A percentile compares a stretch with the other conserved stretches of the same genome.
These are phyloP conservation scores for Thermochaetoides thermophila DNA, from an alignment of 495 filamentous ascomycete genomes.

Conservation along the genomic window DNA sequence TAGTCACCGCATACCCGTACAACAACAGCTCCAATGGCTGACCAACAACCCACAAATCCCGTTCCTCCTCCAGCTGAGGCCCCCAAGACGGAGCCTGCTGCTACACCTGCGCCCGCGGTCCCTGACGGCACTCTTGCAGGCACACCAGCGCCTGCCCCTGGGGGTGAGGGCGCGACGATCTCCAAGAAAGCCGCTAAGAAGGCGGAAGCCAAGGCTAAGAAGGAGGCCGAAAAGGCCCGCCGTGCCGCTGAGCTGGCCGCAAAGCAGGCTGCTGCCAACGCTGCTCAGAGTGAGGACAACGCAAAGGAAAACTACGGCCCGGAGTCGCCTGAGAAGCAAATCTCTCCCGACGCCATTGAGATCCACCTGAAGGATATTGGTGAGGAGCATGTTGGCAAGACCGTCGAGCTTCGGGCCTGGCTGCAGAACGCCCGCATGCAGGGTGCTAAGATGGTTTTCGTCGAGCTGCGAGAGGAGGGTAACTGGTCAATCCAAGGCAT, in stretches of 20 bases:
- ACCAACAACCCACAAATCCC: conserved; percentile 8
- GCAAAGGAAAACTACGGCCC: conserved; percentile 57
- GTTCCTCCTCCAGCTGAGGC: conserved; percentile 10
- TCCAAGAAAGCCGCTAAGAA: conserved; percentile 45
- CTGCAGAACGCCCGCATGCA: conserved; percentile 78
- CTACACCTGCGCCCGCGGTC: conserved; percentile 1
- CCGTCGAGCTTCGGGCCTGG: conserved; percentile 65
- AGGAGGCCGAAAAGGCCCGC: conserved; percentile 36
- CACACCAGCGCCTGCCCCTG: too few relatives aligned
- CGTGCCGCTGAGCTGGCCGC: conserved; percentile 36
- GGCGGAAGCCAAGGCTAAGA: conserved; percentile 38
- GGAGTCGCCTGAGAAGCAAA: conserved; percentile 18
- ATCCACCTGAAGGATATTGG: conserved; percentile 39
- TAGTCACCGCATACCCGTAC: not conserved
- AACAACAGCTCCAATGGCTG: conserved; percentile 9
- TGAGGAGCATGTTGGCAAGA: conserved; percentile 51
- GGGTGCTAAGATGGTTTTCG: conserved; percentile 82
- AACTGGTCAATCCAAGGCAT: conserved; percentile 64
- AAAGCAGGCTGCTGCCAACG: conserved; percentile 27
- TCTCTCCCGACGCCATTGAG: conserved; percentile 22
- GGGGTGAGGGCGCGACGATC: conserved; percentile 11
- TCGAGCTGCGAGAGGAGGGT: conserved; percentile 73
- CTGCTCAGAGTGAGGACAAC: conserved; percentile 46
- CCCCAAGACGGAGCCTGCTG: conserved; percentile 8
- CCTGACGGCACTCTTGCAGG: too few relatives aligned